These are phyloP conservation scores for Paracoccidioides lutzii DNA, from an alignment of 2,329 filamentous ascomycete genomes.

Conservation along the genomic window DNA sequence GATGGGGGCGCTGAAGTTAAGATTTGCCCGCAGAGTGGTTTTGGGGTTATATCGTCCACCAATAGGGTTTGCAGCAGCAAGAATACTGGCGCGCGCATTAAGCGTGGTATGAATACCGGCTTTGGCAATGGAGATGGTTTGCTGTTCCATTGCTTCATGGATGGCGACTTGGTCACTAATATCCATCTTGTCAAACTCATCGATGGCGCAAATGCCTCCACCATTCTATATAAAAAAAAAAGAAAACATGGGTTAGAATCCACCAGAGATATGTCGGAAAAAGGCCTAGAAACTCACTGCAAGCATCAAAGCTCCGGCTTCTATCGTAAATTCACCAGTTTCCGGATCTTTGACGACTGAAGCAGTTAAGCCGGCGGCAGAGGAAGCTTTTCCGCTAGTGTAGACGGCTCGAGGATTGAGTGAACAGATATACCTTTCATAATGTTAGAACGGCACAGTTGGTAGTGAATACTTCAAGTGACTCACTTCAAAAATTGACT, in stretches of 20 bases:
- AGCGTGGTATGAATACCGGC: constrained; percentile 95
- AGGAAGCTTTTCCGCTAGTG: constrained; percentile 94
- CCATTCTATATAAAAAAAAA: constrained; percentile 35
- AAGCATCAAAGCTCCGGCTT: constrained; percentile 94
- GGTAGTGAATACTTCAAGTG: background rate
- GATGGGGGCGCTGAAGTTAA: constrained; percentile 97
- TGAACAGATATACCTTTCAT: constrained; percentile 65
- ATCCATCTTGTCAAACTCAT: constrained; percentile 99
- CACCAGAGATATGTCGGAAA: background rate
- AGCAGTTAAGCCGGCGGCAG: constrained; percentile 90
- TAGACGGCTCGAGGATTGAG: constrained; percentile 95
- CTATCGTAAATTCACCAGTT: constrained; percentile 96
- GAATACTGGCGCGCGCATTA: constrained; percentile 87
- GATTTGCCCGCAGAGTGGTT: constrained; percentile 80
- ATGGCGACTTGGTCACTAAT: constrained; percentile 94
- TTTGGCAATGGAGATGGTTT: constrained; percentile 97
- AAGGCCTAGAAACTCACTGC: constrained; percentile 38
- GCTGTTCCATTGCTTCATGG: constrained; percentile 99
- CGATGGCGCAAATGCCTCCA: constrained; percentile 94
- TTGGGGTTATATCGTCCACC: constrained; percentile 93
- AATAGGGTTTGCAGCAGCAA: constrained; percentile 91
- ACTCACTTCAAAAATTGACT: constrained; percentile 81
- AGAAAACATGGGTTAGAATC: no score
- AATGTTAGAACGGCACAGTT: background rate
- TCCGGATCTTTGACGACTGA: constrained; percentile 97